Evolutionary conservation across 768 basidiomycete genomes (phyloP).

Genomic region (Basidioascus undulatus): DNA sequence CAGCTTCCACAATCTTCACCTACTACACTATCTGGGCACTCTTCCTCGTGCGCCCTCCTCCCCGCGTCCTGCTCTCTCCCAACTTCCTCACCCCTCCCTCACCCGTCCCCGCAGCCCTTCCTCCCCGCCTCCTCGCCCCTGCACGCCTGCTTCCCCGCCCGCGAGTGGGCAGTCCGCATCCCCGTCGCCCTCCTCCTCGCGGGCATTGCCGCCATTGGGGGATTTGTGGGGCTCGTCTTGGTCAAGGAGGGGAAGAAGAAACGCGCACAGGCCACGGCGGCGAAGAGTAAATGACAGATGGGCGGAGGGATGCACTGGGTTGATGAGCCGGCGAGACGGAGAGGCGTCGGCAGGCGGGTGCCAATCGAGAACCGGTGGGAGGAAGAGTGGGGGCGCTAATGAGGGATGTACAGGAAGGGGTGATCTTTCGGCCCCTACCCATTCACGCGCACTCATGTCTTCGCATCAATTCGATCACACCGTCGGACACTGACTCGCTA

Average conservation of each 20-base stretch:
- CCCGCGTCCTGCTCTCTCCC: constrained; percentile 1
- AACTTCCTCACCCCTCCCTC: neutral
- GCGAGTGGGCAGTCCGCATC: constrained; percentile 79
- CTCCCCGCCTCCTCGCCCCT: constrained; percentile 48
- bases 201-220: constrained; percentile 54
- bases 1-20: constrained; percentile 47
- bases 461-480: no score
- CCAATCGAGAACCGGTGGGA: no score
- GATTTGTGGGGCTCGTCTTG: constrained; percentile 54
- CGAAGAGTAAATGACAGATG: no score
- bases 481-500: no score
- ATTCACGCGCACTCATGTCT: no score
- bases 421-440: no score
- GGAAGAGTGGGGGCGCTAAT: no score
- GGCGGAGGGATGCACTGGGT: no score
- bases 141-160: constrained; percentile 53
- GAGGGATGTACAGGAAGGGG: no score
- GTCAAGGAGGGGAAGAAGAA: constrained; percentile 47
- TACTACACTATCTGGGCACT: constrained; percentile 89
- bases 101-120: constrained; percentile 39
- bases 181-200: constrained; percentile 60
- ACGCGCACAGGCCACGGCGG: constrained; percentile 33
- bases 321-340: no score
- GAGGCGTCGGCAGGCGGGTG: no score
- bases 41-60: constrained; percentile 36